These are phyloP conservation scores for Epichloe elymi DNA, from an alignment of 2,329 filamentous ascomycete species.

Conservation along the genomic window DNA sequence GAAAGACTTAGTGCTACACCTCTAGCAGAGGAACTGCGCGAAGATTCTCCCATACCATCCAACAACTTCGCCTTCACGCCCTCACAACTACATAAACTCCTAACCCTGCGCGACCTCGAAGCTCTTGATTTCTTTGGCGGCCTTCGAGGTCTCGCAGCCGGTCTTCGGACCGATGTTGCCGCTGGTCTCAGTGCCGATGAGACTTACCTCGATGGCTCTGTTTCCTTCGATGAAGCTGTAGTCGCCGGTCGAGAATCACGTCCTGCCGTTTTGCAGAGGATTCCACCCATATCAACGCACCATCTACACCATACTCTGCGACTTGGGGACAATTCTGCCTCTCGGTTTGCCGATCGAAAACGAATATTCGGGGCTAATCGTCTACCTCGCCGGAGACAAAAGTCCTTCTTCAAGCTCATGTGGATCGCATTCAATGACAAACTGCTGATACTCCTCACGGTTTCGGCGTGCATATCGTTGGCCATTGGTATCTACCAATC, in stretches of 20 bases:
- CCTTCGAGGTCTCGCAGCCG: slow-evolving; percentile 35
- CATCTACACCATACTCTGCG: slow-evolving; percentile 16
- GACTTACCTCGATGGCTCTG: slow-evolving; percentile 26
- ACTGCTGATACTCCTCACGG: slow-evolving; percentile 57
- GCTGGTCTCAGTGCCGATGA: slow-evolving; percentile 39
- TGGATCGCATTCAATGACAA: slow-evolving; percentile 81
- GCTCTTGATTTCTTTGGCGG: slow-evolving; percentile 41
- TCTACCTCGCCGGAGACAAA: slow-evolving; percentile 46
- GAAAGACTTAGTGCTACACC: slow-evolving; percentile 6
- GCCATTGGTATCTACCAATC: slow-evolving; percentile 65
- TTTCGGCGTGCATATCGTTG: slow-evolving; percentile 60
- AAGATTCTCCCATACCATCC: slow-evolving; percentile 14
- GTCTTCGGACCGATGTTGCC: slow-evolving; percentile 33
- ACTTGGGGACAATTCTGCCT: slow-evolving; percentile 14
- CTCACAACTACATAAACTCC: slow-evolving; percentile 38
- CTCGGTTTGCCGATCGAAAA: slow-evolving; percentile 42
- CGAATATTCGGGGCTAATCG: slow-evolving; percentile 55
- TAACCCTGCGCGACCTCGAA: slow-evolving; percentile 34
- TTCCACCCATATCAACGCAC: slow-evolving; percentile 9
- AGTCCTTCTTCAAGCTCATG: slow-evolving; percentile 50
- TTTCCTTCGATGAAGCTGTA: slow-evolving; percentile 37
- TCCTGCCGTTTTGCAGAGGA: slow-evolving; percentile 10
- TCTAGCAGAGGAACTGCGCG: slow-evolving; percentile 13
- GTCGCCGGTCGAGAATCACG: slow-evolving; percentile 22
- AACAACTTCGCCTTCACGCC: slow-evolving; percentile 42